Percentiles rank a stretch among this genome's conserved stretches.
Evolutionary conservation across 73 alveolate genomes (phyloP).

Genomic region (Paramecium sonneborni): DNA sequence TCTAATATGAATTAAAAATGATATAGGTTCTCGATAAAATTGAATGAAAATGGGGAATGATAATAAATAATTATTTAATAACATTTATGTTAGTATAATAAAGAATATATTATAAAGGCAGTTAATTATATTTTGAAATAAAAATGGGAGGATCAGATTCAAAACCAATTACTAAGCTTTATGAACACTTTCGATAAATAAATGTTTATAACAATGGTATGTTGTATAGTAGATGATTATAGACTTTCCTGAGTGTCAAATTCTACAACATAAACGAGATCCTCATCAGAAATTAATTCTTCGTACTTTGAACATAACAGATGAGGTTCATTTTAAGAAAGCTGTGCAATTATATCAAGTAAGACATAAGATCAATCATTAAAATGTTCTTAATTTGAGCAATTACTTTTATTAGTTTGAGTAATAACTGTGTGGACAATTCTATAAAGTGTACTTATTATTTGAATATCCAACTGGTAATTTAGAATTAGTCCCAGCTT

Average conservation of each 20-base stretch:
- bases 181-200: not conserved
- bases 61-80: not conserved
- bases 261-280: slow-evolving; percentile 13
- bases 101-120: not conserved
- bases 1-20: too few species aligned
- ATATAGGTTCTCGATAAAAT: too few species aligned
- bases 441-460: not conserved
- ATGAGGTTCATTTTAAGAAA: slow-evolving; percentile 24
- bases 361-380: not conserved
- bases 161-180: slow-evolving; percentile 1
- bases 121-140: not conserved
- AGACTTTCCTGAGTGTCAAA: slow-evolving; percentile 39
- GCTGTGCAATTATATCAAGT: slow-evolving; percentile 1
- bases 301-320: slow-evolving; percentile 21
- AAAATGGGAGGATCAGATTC: not conserved
- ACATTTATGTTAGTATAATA: not conserved
- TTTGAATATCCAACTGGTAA: slow-evolving; percentile 3
- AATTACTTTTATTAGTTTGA: slow-evolving; percentile 32
- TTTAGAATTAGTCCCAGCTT: not conserved
- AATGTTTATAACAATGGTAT: slow-evolving; percentile 41
- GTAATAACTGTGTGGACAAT: slow-evolving; percentile 48
- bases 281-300: not conserved
- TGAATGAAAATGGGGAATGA: not conserved
- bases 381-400: slow-evolving; percentile 1
- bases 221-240: not conserved